Conservation (phyloP, 768 basidiomycete genomes). For the Collybia mongolica region DNA sequence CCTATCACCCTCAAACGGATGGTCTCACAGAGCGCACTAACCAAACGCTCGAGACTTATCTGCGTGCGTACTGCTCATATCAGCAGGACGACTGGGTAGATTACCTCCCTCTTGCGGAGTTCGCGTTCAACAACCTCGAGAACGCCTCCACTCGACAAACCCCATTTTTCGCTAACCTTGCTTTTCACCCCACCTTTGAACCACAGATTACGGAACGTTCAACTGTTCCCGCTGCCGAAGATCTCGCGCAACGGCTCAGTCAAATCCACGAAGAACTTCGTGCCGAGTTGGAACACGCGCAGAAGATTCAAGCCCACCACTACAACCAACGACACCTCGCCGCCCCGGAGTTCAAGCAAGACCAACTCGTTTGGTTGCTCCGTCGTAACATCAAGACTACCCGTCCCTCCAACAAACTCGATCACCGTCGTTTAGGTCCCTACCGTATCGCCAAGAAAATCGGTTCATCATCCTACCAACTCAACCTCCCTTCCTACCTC, state of each 20-base stretch:
- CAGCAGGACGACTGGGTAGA: no score
- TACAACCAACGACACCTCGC: conserved; percentile 15
- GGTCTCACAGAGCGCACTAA: no score
- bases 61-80: no score
- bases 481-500: no score
- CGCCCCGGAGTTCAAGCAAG: conserved; percentile 27
- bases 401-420: conserved; percentile 39
- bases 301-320: no score
- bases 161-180: conserved; percentile 23
- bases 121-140: conserved; percentile 35
- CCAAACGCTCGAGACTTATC: no score
- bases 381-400: conserved; percentile 36
- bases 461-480: no score
- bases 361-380: conserved; percentile 36
- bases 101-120: no score
- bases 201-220: conserved; percentile 23
- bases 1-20: no score
- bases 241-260: conserved; percentile 24
- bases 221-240: conserved; percentile 28
- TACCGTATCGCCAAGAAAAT: conserved; percentile 12
- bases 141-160: conserved; percentile 30
- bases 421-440: conserved; percentile 27
- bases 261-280: conserved; percentile 31
- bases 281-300: no score
- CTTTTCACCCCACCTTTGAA: conserved; percentile 29